Percentiles rank a stretch among this genome's conserved stretches.
Conservation (phyloP, 2,329 filamentous ascomycete genomes). For the Chaetomium olivaceum region DNA sequence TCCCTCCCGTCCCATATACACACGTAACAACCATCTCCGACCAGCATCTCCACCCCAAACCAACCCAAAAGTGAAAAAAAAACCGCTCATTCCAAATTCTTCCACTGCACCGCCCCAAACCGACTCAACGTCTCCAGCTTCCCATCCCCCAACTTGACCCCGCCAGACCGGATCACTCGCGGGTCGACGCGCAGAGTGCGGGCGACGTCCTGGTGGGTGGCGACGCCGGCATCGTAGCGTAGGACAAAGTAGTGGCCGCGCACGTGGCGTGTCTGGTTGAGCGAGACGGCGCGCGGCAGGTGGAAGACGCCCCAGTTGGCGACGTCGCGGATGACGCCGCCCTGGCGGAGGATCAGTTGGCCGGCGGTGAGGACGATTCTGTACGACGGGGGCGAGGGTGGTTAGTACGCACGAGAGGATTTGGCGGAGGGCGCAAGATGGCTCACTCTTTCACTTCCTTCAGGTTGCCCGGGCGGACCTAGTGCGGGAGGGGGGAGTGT, state of each 20-base stretch:
- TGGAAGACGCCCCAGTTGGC: constrained; percentile 94
- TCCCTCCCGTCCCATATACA: not conserved
- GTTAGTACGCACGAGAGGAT: not conserved
- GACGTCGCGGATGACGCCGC: constrained; percentile 88
- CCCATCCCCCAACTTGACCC: constrained; percentile 84
- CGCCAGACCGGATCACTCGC: constrained; percentile 80
- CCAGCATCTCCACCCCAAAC: not conserved
- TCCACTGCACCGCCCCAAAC: constrained; percentile 55
- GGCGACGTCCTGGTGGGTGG: constrained; percentile 73
- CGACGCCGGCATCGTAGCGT: constrained; percentile 81
- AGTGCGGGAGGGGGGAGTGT: constrained; percentile 20
- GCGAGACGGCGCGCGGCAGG: constrained; percentile 75
- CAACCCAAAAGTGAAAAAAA: not conserved
- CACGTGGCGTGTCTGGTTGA: constrained; percentile 80
- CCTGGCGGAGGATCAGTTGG: constrained; percentile 75
- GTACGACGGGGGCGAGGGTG: constrained; percentile 12
- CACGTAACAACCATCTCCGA: not conserved
- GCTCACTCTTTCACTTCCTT: constrained; percentile 92
- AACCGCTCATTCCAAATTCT: constrained; percentile 33
- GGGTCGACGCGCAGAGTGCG: constrained; percentile 81
- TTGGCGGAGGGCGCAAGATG: constrained; percentile 15
- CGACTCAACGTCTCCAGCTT: constrained; percentile 69
- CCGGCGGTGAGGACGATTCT: constrained; percentile 89
- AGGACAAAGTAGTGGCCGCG: constrained; percentile 96
- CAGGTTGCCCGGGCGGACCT: constrained; percentile 92